Base-by-base conservation (phyloP, 2,329 filamentous ascomycete species). In the Acephala macrosclerotiorum region DNA sequence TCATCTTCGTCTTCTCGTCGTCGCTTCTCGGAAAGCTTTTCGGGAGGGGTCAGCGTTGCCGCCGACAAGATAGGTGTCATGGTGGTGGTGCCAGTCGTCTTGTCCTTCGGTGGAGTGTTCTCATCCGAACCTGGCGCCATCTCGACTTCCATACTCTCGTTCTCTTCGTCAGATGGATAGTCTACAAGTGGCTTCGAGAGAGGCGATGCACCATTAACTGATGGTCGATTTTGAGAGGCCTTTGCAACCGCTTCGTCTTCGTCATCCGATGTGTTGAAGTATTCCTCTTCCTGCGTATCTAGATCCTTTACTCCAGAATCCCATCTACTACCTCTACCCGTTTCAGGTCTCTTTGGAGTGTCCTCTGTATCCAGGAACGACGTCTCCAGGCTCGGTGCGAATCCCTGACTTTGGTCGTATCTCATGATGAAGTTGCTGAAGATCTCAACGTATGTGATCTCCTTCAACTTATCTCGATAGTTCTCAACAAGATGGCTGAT, bases 1-100 rank as follows among this genome's bases (percentile, higher is more conserved):
- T 97, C 94, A 55, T 97, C 95, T 68, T 97, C 93, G 64, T 97
- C 95, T 76, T 97, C 94, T 72, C 96, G 88, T 57, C 95, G 87
- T 57, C 95, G 90, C 79, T 98, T 98, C 77, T 97, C 93, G 0
- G 93, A 91, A 20, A 97, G 80, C 61, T 93, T 87, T 78, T 97
- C 93, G 0, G 90, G 91, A 3, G 91, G 90, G 7, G 76, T 75
- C 33, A 77, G 75, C n/a, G 73, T 76, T 58, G 75, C 75, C 47
- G 78, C 55, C 38, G 55, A 57, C 16, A 75, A 12, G 38, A 63
- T 68, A 58, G 42, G 66, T 49, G 49, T 70, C 49, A 61, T 62
- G 47, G 58, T 33, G 58, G 47, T 20, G 18, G 45, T 51, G 51
- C 42, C 57, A 47, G 69, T 63, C 49, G 63, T 76, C 36, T 68